Percentiles rank a stretch among this genome's conserved stretches.
These are phyloP conservation scores for Turritis glabra DNA, from an alignment of 345 rosid genomes.

Conservation along the genomic window DNA sequence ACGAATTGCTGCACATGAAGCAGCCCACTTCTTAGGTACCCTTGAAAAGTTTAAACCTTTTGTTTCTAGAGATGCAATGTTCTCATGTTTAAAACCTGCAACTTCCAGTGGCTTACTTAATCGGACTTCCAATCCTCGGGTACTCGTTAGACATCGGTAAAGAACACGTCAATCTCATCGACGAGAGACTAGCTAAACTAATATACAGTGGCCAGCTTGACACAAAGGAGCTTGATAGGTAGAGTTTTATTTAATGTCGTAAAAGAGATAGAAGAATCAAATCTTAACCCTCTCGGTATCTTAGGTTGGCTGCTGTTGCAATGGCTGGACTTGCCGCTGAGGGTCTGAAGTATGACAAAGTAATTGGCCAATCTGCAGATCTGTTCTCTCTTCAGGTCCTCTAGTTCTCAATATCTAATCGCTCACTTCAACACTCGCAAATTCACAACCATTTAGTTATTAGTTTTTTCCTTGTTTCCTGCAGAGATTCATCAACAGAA, in stretches of 20 bases:
- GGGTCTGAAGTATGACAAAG: conserved; percentile 87
- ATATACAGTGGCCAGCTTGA: conserved; percentile 94
- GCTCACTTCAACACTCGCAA: neutral
- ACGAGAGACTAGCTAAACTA: conserved; percentile 70
- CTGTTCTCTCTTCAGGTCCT: conserved; percentile 93
- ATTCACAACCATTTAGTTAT: neutral
- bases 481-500: conserved; percentile 88
- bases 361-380: conserved; percentile 95
- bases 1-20: conserved; percentile 83
- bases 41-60: neutral
- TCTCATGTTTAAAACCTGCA: conserved; percentile 15
- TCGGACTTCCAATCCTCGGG: conserved; percentile 87
- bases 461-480: neutral
- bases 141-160: conserved; percentile 92
- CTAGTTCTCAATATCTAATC: neutral
- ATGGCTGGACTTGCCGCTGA: conserved; percentile 99
- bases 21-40: conserved; percentile 86
- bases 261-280: neutral
- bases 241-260: neutral
- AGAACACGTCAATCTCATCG: conserved; percentile 90
- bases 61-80: neutral
- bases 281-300: neutral
- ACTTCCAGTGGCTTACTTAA: conserved; percentile 70
- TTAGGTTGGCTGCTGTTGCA: conserved; percentile 82
- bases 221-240: conserved; percentile 86